These are phyloP conservation scores for Akanthomyces dipterigenus DNA, from an alignment of 2,329 filamentous ascomycete species.

Conservation along the genomic window DNA sequence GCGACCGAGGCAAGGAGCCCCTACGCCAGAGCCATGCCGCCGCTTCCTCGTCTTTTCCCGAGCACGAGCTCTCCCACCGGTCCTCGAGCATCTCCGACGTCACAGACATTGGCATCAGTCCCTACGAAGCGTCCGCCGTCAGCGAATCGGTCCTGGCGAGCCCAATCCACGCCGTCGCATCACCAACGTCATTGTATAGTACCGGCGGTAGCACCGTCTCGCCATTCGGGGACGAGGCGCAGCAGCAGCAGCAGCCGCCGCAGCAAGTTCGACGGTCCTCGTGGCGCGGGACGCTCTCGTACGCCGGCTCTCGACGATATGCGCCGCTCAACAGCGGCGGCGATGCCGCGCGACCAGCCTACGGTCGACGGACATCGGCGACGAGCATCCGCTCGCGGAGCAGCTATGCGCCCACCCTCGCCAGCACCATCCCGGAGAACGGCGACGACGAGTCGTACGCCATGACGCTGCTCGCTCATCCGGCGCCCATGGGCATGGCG, in stretches of 20 bases:
- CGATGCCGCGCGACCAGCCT: neutral
- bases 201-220: constrained; percentile 12
- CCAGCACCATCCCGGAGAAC: constrained; percentile 21
- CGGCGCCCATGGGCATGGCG: constrained; percentile 33
- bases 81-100: constrained; percentile 29
- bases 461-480: constrained; percentile 35
- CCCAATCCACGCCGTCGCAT: constrained; percentile 28
- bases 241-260: neutral
- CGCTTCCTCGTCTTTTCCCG: neutral
- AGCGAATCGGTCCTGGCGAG: constrained; percentile 6
- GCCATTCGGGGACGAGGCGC: neutral
- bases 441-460: constrained; percentile 36
- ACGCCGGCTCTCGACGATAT: constrained; percentile 2
- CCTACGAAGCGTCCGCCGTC: constrained; percentile 20
- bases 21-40: constrained; percentile 15
- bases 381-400: constrained; percentile 19
- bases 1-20: constrained; percentile 24
- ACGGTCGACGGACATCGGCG: constrained; percentile 17
- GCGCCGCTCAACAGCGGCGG: neutral
- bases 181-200: constrained; percentile 35
- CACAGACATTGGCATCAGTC: constrained; percentile 21
- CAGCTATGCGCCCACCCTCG: constrained; percentile 19
- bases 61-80: constrained; percentile 23
- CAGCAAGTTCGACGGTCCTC: neutral
- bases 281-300: constrained; percentile 7